phyloP scores from a whole-genome alignment of 2,329 filamentous ascomycete species.

The Incumbomyces lentus region DNA sequence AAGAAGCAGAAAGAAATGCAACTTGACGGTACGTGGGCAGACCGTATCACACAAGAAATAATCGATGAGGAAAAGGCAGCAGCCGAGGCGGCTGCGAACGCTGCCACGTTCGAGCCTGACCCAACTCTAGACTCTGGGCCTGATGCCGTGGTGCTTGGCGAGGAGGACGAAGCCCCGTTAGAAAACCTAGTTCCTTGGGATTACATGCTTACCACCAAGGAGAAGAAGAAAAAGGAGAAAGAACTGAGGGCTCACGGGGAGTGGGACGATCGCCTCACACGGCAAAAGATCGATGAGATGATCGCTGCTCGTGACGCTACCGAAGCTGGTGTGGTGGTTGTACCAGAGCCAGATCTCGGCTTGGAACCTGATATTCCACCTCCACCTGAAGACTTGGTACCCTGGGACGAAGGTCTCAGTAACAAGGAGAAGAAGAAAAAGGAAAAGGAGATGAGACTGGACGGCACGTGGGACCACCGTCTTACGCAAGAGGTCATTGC shows the following conservation, averaged over 20 bases:
- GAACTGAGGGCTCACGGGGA: constrained; percentile 14
- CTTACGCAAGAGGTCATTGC: constrained; percentile 7
- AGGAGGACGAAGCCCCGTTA: background rate
- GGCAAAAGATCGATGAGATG: constrained; percentile 23
- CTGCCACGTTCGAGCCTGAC: constrained; percentile 20
- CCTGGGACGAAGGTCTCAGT: constrained; percentile 24
- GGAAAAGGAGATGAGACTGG: constrained; percentile 21
- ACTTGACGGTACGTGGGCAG: background rate
- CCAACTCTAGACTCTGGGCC: constrained; percentile 26
- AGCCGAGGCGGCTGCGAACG: background rate
- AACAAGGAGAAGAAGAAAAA: constrained; percentile 24
- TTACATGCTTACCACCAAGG: constrained; percentile 12
- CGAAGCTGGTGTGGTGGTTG: constrained; percentile 18
- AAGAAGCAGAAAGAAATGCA: constrained; percentile 18
- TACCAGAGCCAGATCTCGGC: constrained; percentile 14
- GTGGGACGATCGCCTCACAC: constrained; percentile 12
- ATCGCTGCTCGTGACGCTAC: constrained; percentile 25
- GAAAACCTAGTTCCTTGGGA: constrained; percentile 4
- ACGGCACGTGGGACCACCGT: constrained; percentile 14
- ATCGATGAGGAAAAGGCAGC: constrained; percentile 4
- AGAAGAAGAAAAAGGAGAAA: constrained; percentile 18
- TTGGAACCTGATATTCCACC: constrained; percentile 14
- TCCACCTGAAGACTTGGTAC: constrained; percentile 13
- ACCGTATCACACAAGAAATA: constrained; percentile 4
- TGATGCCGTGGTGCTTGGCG: constrained; percentile 10